These are phyloP conservation scores for Alternaria triticina DNA, from an alignment of 2,329 filamentous ascomycete species.

Conservation along the genomic window DNA sequence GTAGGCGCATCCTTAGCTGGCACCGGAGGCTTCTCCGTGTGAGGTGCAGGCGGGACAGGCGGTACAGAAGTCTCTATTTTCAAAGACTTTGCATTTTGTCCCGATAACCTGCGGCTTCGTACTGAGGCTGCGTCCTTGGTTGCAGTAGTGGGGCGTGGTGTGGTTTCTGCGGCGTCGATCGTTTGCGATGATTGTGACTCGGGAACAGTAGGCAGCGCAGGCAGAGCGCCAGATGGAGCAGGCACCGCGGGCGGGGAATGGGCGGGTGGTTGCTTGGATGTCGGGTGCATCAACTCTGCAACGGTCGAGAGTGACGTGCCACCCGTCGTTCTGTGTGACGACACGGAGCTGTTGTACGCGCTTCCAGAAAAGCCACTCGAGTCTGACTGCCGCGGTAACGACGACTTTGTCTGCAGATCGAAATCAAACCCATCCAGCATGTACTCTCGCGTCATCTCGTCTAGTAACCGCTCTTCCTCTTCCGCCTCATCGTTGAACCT, in stretches of 20 bases:
- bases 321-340: slow-evolving; percentile 73
- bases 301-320: slow-evolving; percentile 75
- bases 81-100: slow-evolving; percentile 78
- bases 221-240: slow-evolving; percentile 40
- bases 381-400: slow-evolving; percentile 78
- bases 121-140: slow-evolving; percentile 58
- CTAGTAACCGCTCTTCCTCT: slow-evolving; percentile 65
- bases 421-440: slow-evolving; percentile 84
- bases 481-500: slow-evolving; percentile 50
- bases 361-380: slow-evolving; percentile 79
- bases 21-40: slow-evolving; percentile 44
- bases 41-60: slow-evolving; percentile 41
- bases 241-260: slow-evolving; percentile 40
- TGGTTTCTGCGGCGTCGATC: slow-evolving; percentile 33
- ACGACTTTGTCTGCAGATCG: slow-evolving; percentile 69
- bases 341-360: slow-evolving; percentile 81
- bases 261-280: slow-evolving; percentile 40
- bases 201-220: slow-evolving; percentile 36
- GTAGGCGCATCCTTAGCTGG: slow-evolving; percentile 41
- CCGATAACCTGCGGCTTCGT: slow-evolving; percentile 78
- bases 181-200: slow-evolving; percentile 35
- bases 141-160: slow-evolving; percentile 33
- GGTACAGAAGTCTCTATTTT: slow-evolving; percentile 79
- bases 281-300: slow-evolving; percentile 63
- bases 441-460: slow-evolving; percentile 87